Conservation (phyloP, 2,329 filamentous ascomycete genomes). For the Pleochaeta shiraiana region DNA sequence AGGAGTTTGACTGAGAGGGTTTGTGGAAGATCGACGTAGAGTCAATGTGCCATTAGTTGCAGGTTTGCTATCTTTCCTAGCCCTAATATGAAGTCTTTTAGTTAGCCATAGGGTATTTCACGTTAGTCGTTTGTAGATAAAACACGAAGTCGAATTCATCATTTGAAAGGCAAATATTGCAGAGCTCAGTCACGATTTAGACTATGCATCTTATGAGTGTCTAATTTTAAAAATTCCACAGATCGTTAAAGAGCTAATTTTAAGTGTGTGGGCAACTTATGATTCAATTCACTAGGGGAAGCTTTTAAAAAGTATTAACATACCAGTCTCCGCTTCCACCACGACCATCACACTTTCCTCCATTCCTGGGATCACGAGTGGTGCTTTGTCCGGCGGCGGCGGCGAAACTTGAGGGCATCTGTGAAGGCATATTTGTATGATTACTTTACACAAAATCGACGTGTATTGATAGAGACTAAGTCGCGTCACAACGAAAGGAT, state of each 20-base stretch:
- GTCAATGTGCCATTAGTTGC: constrained; percentile 37
- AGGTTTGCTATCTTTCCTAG: constrained; percentile 33
- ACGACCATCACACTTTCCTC: constrained; percentile 33
- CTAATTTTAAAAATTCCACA: no score
- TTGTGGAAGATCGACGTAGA: constrained; percentile 40
- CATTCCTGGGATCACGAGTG: constrained; percentile 36
- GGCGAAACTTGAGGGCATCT: constrained; percentile 65
- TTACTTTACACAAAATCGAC: not conserved
- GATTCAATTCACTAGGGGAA: no score
- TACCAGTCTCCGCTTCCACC: constrained; percentile 55
- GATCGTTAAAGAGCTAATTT: no score
- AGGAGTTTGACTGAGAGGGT: constrained; percentile 24
- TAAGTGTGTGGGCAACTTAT: no score
- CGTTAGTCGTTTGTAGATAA: not conserved
- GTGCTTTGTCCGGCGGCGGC: constrained; percentile 56
- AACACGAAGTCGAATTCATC: not conserved
- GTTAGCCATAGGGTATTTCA: not conserved
- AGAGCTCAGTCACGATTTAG: not conserved
- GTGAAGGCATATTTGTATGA: constrained; percentile 38
- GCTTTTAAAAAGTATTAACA: constrained; percentile 20
- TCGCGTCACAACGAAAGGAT: not conserved
- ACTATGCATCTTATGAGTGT: not conserved
- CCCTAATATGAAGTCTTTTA: constrained; percentile 22
- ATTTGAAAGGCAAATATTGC: not conserved
- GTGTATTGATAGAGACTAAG: not conserved